Conservation (phyloP, 805 yeast genomes). For the Gaillardinia entomophila region DNA sequence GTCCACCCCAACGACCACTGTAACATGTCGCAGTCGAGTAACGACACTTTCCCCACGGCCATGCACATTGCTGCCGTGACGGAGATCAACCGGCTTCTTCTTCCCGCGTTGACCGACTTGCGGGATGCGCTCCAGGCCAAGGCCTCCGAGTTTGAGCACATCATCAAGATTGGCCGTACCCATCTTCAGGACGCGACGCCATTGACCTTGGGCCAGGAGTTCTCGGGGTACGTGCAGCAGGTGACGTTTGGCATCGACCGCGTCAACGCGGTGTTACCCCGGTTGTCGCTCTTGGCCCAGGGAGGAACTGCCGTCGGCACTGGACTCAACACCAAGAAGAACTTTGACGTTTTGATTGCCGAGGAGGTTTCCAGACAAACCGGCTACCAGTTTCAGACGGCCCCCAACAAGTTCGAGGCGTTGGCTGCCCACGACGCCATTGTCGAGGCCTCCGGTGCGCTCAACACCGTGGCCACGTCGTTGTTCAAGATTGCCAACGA, state of each 20-base stretch:
- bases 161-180: conserved; percentile 36
- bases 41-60: conserved; percentile 37
- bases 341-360: conserved; percentile 31
- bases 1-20: conserved; percentile 37
- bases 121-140: conserved; percentile 25
- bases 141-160: conserved; percentile 25
- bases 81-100: conserved; percentile 21
- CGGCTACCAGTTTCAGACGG: conserved; percentile 28
- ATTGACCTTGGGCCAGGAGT: conserved; percentile 35
- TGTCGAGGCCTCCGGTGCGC: conserved; percentile 36
- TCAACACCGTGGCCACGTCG: conserved; percentile 32
- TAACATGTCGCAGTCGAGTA: conserved; percentile 34
- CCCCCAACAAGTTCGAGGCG: conserved; percentile 37
- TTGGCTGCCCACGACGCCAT: conserved; percentile 37
- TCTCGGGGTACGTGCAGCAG: conserved; percentile 35
- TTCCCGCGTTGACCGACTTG: conserved; percentile 29
- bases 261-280: conserved; percentile 26
- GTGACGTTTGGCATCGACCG: conserved; percentile 29
- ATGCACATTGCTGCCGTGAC: conserved; percentile 39
- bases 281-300: conserved; percentile 30
- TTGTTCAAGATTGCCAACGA: conserved; percentile 36
- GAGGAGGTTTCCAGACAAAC: conserved; percentile 26
- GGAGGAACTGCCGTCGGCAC: conserved; percentile 41
- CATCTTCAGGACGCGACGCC: conserved; percentile 39
- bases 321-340: conserved; percentile 32